Evolutionary conservation across 495 filamentous ascomycete genomes (phyloP).

Genomic region (Schizothecium vesticola): DNA sequence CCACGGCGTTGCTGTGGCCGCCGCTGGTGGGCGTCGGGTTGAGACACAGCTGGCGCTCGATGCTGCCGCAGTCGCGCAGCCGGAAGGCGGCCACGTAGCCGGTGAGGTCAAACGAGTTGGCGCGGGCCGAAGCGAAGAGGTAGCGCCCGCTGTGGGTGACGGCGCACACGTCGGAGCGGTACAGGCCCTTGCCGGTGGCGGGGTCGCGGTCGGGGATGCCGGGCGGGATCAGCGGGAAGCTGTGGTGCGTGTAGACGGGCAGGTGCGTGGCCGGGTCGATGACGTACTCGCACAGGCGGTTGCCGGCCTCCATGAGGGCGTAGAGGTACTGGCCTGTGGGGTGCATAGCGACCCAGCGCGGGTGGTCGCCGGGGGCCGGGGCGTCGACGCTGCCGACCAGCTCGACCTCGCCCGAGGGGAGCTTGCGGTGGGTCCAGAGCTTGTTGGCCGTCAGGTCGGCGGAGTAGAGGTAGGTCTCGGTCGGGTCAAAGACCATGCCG

Average conservation of each 20-base stretch:
- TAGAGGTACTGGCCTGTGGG: constrained; percentile 71
- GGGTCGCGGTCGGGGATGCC: constrained; percentile 49
- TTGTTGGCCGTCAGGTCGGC: constrained; percentile 80
- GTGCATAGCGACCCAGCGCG: constrained; percentile 80
- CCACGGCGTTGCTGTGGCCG: constrained; percentile 78
- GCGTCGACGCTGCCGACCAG: constrained; percentile 65
- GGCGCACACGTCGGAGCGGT: constrained; percentile 73
- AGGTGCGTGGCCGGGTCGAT: constrained; percentile 68
- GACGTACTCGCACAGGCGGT: constrained; percentile 71
- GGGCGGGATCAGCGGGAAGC: constrained; percentile 70
- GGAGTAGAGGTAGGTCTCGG: constrained; percentile 79
- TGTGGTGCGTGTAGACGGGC: constrained; percentile 76
- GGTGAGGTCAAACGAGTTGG: constrained; percentile 67
- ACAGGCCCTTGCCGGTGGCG: constrained; percentile 45
- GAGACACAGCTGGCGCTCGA: constrained; percentile 70
- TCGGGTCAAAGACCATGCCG: constrained; percentile 83
- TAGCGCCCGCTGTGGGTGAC: constrained; percentile 60
- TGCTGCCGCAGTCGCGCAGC: constrained; percentile 61
- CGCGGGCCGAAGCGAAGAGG: constrained; percentile 74
- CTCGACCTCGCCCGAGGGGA: constrained; percentile 53
- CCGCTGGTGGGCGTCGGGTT: constrained; percentile 81
- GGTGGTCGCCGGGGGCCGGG: constrained; percentile 66
- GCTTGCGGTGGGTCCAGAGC: constrained; percentile 78
- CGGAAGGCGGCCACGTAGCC: constrained; percentile 77
- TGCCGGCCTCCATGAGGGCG: constrained; percentile 80